phyloP scores from a whole-genome alignment of 192 early-diverging fungal genomes.

The Gonapodya sp. region DNA sequence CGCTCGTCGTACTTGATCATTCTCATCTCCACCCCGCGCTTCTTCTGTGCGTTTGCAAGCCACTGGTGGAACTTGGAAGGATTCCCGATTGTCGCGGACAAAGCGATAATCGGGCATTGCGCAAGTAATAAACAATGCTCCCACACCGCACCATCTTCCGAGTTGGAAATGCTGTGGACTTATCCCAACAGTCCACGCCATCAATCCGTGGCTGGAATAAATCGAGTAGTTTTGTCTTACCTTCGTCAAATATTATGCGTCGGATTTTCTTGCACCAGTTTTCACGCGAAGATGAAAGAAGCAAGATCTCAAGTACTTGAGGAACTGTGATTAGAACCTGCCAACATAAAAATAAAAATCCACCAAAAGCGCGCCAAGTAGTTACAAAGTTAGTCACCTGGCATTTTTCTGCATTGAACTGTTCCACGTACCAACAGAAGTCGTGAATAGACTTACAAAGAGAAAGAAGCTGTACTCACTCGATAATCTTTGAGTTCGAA shows the following conservation, averaged over 20 bases:
- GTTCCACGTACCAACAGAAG: too few relatives aligned
- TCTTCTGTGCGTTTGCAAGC: slow-evolving; percentile 17
- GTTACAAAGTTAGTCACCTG: too few relatives aligned
- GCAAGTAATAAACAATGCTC: slow-evolving; percentile 28
- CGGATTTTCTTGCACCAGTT: slow-evolving; percentile 21
- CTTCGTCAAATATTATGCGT: slow-evolving; percentile 40
- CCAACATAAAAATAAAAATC: slow-evolving; percentile 14
- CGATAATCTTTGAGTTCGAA: too few relatives aligned
- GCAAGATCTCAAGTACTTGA: slow-evolving; percentile 22
- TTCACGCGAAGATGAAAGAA: slow-evolving; percentile 18
- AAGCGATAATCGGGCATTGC: slow-evolving; percentile 28
- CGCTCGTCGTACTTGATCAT: slow-evolving; percentile 25
- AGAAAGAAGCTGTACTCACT: neutral
- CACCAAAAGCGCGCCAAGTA: too few relatives aligned
- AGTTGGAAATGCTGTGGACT: slow-evolving; percentile 25
- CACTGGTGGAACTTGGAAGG: slow-evolving; percentile 21
- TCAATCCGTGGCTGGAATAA: too few relatives aligned
- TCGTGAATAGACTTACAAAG: too few relatives aligned
- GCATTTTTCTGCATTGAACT: neutral
- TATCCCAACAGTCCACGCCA: too few relatives aligned
- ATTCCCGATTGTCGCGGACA: slow-evolving; percentile 34
- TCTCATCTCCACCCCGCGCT: slow-evolving; percentile 13
- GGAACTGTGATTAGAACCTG: slow-evolving; percentile 35
- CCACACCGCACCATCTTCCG: slow-evolving; percentile 25
- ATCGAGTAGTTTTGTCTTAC: too few relatives aligned